A percentile compares a stretch with the other conserved stretches of the same genome.
Evolutionary conservation across 2,329 filamentous ascomycete species (phyloP).

Genomic region (Penicillium sp.): DNA sequence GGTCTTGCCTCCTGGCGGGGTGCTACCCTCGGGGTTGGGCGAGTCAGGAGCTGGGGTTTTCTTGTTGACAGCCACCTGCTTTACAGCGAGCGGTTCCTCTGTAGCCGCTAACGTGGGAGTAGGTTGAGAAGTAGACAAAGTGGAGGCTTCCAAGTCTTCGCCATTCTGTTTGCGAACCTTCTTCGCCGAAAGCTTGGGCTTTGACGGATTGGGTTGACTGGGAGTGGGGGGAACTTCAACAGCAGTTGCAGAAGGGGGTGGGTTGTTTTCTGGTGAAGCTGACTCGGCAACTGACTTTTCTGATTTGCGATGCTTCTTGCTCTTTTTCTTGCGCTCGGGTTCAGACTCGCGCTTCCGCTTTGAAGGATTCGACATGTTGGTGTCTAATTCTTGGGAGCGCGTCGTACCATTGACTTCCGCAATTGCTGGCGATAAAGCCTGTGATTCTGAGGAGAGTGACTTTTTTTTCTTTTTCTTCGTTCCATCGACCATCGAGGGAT

Average conservation of each 20-base stretch:
- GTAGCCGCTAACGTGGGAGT: neutral
- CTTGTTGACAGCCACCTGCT: neutral
- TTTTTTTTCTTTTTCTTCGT: slow-evolving; percentile 10
- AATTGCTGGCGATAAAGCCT: neutral
- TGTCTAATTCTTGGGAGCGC: neutral
- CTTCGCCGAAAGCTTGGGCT: neutral
- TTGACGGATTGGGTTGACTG: neutral
- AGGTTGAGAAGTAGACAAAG: neutral
- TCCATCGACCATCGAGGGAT: neutral
- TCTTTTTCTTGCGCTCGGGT: slow-evolving; percentile 1
- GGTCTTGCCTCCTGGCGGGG: neutral
- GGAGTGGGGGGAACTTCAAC: neutral
- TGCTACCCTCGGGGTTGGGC: neutral
- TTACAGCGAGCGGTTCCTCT: neutral
- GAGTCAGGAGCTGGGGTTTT: neutral
- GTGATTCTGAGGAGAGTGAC: neutral
- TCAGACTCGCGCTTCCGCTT: slow-evolving; percentile 25
- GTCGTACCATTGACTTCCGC: neutral
- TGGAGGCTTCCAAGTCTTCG: neutral
- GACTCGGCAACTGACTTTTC: neutral
- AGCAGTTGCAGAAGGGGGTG: neutral
- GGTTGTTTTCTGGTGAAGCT: neutral
- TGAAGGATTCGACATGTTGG: slow-evolving; percentile 10
- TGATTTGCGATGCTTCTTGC: slow-evolving; percentile 5
- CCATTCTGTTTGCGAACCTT: neutral